phyloP scores from a whole-genome alignment of 495 filamentous ascomycete species.

The Friedmanniomyces endolithicus region DNA sequence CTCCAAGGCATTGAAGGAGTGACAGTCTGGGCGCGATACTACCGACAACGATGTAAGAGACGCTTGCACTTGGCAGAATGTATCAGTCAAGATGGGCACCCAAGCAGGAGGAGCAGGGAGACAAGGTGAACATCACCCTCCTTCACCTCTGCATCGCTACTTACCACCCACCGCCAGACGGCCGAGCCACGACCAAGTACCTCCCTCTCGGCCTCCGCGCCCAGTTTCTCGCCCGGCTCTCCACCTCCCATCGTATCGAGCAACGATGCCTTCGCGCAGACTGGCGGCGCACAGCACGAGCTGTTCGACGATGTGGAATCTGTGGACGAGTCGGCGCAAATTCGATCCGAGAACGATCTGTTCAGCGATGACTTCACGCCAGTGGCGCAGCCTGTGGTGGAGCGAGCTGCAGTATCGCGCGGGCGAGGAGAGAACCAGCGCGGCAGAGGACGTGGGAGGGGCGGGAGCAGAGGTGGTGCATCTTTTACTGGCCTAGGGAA shows the following conservation, averaged over 20 bases:
- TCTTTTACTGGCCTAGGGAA: background rate
- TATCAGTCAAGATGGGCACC: conserved; percentile 16
- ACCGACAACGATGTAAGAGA: too few species aligned
- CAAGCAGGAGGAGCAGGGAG: background rate
- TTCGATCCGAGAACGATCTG: conserved; percentile 52
- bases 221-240: conserved; percentile 10
- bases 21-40: too few species aligned
- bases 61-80: background rate
- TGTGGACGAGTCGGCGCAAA: conserved; percentile 34
- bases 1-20: too few species aligned
- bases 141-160: background rate
- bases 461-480: conserved; percentile 20
- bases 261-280: conserved; percentile 16
- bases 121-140: background rate
- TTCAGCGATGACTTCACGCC: conserved; percentile 65
- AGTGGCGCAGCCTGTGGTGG: conserved; percentile 33
- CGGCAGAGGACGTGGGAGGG: conserved; percentile 13
- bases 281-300: conserved; percentile 10
- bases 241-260: conserved; percentile 11
- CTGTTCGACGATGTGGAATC: conserved; percentile 19
- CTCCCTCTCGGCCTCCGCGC: conserved; percentile 11
- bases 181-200: background rate
- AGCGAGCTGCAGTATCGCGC: conserved; percentile 21
- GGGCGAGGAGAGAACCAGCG: conserved; percentile 27
- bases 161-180: background rate